phyloP scores from a whole-genome alignment of 176 grass and related monocot genomes.

The Luzula sylvatica region DNA sequence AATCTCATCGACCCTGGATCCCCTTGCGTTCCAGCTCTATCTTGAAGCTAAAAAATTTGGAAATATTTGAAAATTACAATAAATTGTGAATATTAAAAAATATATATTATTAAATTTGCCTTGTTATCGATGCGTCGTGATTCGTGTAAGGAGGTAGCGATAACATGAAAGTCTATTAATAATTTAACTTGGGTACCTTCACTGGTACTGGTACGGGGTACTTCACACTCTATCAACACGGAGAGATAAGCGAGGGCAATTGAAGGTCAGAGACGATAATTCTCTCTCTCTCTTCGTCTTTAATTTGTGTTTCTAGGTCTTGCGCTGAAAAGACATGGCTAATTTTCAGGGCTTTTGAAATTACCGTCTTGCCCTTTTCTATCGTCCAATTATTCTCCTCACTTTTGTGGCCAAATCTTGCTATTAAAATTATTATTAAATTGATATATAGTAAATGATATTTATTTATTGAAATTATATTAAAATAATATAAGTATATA shows the following conservation, averaged over 20 bases:
- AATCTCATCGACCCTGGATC: constrained; percentile 96
- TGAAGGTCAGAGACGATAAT: constrained; percentile 56
- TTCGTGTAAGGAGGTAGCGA: constrained; percentile 92
- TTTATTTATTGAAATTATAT: not conserved
- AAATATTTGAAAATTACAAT: not conserved
- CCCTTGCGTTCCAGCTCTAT: constrained; percentile 94
- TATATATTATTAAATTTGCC: too few relatives aligned
- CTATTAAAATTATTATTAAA: too few relatives aligned
- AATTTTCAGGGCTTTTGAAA: constrained; percentile 67
- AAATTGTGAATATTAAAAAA: constrained; percentile 10
- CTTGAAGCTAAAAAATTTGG: constrained; percentile 46
- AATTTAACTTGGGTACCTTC: constrained; percentile 78
- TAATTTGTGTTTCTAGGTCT: constrained; percentile 52
- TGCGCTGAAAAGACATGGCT: constrained; percentile 49
- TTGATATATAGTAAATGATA: constrained; percentile 7
- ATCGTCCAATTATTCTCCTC: constrained; percentile 52
- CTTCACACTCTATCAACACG: constrained; percentile 68
- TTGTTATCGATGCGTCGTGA: constrained; percentile 96
- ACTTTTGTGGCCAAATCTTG: constrained; percentile 72
- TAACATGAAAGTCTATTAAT: constrained; percentile 92
- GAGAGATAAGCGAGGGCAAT: constrained; percentile 66
- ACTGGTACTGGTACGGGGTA: constrained; percentile 60
- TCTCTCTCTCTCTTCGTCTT: constrained; percentile 33
- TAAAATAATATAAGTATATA: not conserved
- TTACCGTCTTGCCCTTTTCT: constrained; percentile 51